Evolutionary conservation across 176 grass and related monocot species (phyloP), one percentile per base, ranked within the genome.

Genomic region (Aegilops tauschii): DNA sequence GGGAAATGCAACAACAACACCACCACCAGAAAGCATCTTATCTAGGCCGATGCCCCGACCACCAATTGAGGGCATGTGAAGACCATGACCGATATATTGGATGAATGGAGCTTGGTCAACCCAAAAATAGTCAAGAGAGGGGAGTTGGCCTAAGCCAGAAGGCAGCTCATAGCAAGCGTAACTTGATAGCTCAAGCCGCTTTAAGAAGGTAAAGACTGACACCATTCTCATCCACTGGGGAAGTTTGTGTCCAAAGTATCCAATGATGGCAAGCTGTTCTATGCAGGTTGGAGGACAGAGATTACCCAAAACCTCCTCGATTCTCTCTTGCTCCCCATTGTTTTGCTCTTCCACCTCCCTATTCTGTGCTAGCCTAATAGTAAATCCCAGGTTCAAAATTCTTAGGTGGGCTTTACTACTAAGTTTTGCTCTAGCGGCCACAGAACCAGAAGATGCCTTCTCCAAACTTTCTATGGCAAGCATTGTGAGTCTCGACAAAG

Each of bases 201-300:
- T 47, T 49, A 85, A 65, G 28, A 29, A 35, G 11, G 2, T 64
- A 62, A 77, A 83, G 14, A 1, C 1, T 50, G 70, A 2, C 58
- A 85, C 49, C 2, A 9, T 72, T n/a, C n/a, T 74, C 25, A 50
- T 36, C 88, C 88, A 89, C 61, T n/a, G 36, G 2, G 88, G 88
- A 13, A 75, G n/a, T 14, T 52, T 31, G 81, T 17, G 42, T 62
- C 77, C 82, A 69, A 64, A 73, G 67, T 85, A 86, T 14, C 84
- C 84, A 35, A 0, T 14, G 56, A 90, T 90, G 0, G 28, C 13
- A 42, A 86, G 79, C 30, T 0, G 0, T 54, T 86, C 54, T n/a
- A 83, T 21, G 52, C 36, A 71, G 25, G 80, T 18, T 23, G 84
- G 73, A 78, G 79, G 84, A 23, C 73, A 86, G 0, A 90, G 62